phyloP scores from a whole-genome alignment of 345 rosid species.

The Camelina hispida region DNA sequence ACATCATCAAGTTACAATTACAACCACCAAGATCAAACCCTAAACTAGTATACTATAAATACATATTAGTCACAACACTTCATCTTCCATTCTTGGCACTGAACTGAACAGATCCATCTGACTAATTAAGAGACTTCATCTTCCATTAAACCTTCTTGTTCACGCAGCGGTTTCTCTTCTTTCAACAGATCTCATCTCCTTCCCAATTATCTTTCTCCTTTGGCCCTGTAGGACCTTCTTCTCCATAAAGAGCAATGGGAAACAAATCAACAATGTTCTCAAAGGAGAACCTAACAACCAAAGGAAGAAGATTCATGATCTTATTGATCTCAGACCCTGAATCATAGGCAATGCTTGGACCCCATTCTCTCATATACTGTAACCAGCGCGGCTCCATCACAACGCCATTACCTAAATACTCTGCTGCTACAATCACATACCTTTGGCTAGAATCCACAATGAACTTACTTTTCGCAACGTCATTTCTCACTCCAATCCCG shows the following conservation, averaged over 20 bases:
- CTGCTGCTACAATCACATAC: constrained; percentile 75
- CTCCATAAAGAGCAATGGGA: constrained; percentile 89
- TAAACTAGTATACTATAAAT: constrained; percentile 16
- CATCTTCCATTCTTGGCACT: not conserved
- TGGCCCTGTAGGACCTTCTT: constrained; percentile 97
- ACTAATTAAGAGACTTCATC: too few species aligned
- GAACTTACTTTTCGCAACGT: constrained; percentile 62
- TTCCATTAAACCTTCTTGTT: not conserved
- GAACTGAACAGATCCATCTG: too few species aligned
- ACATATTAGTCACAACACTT: constrained; percentile 15
- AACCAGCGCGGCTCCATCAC: constrained; percentile 80
- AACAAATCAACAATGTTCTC: constrained; percentile 79
- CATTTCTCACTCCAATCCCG: constrained; percentile 80
- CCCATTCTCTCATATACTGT: constrained; percentile 97
- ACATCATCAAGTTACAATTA: constrained; percentile 17
- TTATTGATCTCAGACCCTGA: constrained; percentile 76
- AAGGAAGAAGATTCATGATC: constrained; percentile 69
- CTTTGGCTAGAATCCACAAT: constrained; percentile 69
- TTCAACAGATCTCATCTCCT: constrained; percentile 72
- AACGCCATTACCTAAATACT: constrained; percentile 68
- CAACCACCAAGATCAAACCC: not conserved
- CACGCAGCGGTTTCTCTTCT: not conserved
- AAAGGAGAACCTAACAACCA: constrained; percentile 72
- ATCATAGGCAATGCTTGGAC: constrained; percentile 79
- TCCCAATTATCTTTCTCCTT: constrained; percentile 91